Conservation (phyloP, 148 eudicot genomes). For the Hydrangea macrophylla region DNA sequence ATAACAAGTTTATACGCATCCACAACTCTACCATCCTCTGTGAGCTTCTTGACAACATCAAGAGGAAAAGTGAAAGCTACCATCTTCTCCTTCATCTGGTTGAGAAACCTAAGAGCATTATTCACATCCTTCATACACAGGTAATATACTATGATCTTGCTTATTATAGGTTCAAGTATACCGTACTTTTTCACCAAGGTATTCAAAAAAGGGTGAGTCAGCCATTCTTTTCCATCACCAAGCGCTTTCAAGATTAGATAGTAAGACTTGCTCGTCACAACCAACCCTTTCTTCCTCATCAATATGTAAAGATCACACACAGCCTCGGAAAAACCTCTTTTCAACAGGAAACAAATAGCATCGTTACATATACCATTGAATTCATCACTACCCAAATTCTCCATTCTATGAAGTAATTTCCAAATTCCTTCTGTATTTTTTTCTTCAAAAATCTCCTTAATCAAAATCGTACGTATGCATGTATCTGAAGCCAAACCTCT, state of each 20-base stretch:
- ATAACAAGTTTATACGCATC: conserved; percentile 71
- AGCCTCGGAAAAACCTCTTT: conserved; percentile 28
- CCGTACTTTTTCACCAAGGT: conserved; percentile 58
- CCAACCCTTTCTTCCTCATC: conserved; percentile 33
- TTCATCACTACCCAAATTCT: conserved; percentile 18
- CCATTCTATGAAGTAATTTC: conserved; percentile 21
- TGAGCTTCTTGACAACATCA: conserved; percentile 41
- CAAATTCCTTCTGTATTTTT: conserved; percentile 33
- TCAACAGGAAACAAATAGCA: conserved; percentile 35
- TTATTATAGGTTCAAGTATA: conserved; percentile 33
- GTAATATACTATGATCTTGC: conserved; percentile 45
- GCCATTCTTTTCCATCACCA: conserved; percentile 34
- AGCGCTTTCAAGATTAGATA: conserved; percentile 43
- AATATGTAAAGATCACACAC: conserved; percentile 21
- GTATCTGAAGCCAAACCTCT: conserved; percentile 32
- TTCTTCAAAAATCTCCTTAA: conserved; percentile 18
- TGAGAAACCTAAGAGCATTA: conserved; percentile 51
- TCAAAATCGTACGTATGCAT: conserved; percentile 21
- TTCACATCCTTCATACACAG: conserved; percentile 53
- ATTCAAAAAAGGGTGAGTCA: conserved; percentile 40
- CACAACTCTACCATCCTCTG: conserved; percentile 45
- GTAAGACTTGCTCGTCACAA: conserved; percentile 25
- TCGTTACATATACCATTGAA: conserved; percentile 28
- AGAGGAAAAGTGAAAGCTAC: conserved; percentile 35
- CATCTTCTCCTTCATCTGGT: conserved; percentile 33